Percentiles rank a stretch among this genome's conserved stretches.
These are phyloP conservation scores for Laetiporus sulphureus DNA, from an alignment of 1,284 basidiomycete genomes.

Conservation along the genomic window DNA sequence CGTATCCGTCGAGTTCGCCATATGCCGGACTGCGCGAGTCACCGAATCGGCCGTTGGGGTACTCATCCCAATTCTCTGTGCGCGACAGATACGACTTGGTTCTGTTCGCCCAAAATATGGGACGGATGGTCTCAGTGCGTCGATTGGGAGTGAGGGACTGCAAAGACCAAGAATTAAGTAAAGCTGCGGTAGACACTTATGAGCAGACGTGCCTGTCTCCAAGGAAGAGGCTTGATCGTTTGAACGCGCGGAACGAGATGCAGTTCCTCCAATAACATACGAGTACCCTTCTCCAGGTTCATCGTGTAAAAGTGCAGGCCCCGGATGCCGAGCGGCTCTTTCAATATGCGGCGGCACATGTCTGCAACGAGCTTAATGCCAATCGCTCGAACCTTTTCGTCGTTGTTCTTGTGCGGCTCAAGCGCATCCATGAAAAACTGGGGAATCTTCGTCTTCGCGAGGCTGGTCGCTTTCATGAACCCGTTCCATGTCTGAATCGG, in stretches of 20 bases:
- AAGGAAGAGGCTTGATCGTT: constrained; percentile 85
- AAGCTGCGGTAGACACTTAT: too few species aligned
- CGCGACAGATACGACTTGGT: constrained; percentile 88
- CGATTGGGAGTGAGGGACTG: constrained; percentile 86
- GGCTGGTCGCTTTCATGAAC: constrained; percentile 86
- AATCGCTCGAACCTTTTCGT: constrained; percentile 84
- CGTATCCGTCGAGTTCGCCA: constrained; percentile 95
- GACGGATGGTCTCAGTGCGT: constrained; percentile 84
- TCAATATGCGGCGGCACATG: constrained; percentile 78
- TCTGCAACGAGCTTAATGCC: constrained; percentile 87
- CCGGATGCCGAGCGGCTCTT: constrained; percentile 74
- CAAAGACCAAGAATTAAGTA: too few species aligned
- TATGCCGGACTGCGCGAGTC: constrained; percentile 96
- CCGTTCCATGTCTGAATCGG: constrained; percentile 99
- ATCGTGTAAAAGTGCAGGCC: constrained; percentile 97
- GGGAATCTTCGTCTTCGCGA: constrained; percentile 85
- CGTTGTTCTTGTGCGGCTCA: constrained; percentile 87
- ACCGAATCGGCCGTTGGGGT: constrained; percentile 97
- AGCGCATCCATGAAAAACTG: constrained; percentile 74
- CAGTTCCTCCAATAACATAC: constrained; percentile 86
- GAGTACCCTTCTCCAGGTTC: constrained; percentile 95
- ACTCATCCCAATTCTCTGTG: constrained; percentile 98
- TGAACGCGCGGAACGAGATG: constrained; percentile 81
- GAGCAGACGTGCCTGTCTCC: constrained; percentile 81
- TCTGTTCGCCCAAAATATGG: constrained; percentile 95